phyloP scores from a whole-genome alignment of 441 rosid genomes.

The Corymbia calophylla region DNA sequence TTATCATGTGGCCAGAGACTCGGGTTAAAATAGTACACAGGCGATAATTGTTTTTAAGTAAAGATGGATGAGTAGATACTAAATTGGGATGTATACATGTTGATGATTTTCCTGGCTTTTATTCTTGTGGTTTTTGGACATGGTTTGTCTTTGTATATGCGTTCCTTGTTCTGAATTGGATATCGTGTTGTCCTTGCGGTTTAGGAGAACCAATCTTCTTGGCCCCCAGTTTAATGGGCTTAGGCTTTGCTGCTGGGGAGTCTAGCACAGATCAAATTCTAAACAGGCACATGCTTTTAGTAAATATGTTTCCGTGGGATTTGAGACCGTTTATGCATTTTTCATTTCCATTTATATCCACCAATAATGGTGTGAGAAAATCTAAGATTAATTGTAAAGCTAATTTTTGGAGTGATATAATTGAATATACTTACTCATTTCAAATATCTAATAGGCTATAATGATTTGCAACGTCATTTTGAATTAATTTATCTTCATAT shows the following conservation, averaged over 20 bases:
- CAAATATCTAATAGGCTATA: background rate
- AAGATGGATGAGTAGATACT: background rate
- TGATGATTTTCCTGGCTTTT: background rate
- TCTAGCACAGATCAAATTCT: background rate
- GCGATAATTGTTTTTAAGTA: background rate
- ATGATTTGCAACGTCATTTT: background rate
- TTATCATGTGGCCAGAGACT: background rate
- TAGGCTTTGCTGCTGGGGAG: background rate
- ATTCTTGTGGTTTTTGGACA: background rate
- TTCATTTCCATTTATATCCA: background rate
- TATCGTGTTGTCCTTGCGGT: background rate
- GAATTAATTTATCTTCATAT: background rate
- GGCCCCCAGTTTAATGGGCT: background rate
- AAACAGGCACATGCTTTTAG: background rate
- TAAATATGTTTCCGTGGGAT: background rate
- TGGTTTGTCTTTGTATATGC: background rate
- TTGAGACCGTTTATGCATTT: background rate
- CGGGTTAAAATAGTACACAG: background rate
- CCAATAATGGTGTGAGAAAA: background rate
- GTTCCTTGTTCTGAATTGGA: background rate
- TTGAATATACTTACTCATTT: background rate
- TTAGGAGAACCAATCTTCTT: background rate
- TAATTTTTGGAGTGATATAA: background rate
- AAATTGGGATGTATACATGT: accelerated
- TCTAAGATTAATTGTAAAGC: background rate